Evolutionary conservation across 768 basidiomycete genomes (phyloP).

Genomic region (Boletus bicolor): DNA sequence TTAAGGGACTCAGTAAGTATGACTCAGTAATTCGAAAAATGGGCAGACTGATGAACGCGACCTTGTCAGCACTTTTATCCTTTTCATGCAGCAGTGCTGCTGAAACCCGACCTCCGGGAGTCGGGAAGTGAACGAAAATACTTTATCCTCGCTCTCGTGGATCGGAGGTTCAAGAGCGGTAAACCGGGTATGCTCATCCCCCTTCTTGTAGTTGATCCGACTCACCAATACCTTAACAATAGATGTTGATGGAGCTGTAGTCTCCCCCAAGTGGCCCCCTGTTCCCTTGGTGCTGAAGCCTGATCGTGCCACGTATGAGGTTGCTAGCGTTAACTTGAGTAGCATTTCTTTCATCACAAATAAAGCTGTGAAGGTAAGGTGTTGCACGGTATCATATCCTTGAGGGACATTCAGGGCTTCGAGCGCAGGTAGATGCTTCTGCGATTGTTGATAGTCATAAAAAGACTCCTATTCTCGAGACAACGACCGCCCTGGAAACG

Average conservation of each 20-base stretch:
- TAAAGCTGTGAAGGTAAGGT: slow-evolving; percentile 77
- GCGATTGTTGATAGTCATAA: slow-evolving; percentile 63
- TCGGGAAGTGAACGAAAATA: slow-evolving; percentile 53
- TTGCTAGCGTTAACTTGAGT: slow-evolving; percentile 59
- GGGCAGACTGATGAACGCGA: neutral
- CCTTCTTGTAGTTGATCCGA: neutral
- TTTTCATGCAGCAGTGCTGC: slow-evolving; percentile 66
- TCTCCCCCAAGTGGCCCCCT: slow-evolving; percentile 82
- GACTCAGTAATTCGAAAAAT: neutral
- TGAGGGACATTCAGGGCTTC: neutral
- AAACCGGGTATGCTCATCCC: slow-evolving; percentile 43
- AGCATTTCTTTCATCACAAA: slow-evolving; percentile 77
- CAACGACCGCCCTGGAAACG: slow-evolving; percentile 45
- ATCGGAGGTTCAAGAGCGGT: slow-evolving; percentile 54
- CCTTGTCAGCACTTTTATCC: slow-evolving; percentile 67
- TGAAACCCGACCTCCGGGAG: slow-evolving; percentile 60
- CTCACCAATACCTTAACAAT: neutral
- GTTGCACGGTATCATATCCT: slow-evolving; percentile 21
- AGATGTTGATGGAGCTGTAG: slow-evolving; percentile 57
- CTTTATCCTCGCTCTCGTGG: slow-evolving; percentile 70
- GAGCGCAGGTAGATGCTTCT: slow-evolving; percentile 61
- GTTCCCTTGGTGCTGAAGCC: slow-evolving; percentile 43
- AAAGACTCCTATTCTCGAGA: slow-evolving; percentile 60
- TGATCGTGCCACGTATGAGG: slow-evolving; percentile 61
- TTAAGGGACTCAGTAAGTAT: slow-evolving; percentile 73